These are phyloP conservation scores for Myriosclerotinia scirpicola DNA, from an alignment of 2,329 filamentous ascomycete genomes.

Conservation along the genomic window DNA sequence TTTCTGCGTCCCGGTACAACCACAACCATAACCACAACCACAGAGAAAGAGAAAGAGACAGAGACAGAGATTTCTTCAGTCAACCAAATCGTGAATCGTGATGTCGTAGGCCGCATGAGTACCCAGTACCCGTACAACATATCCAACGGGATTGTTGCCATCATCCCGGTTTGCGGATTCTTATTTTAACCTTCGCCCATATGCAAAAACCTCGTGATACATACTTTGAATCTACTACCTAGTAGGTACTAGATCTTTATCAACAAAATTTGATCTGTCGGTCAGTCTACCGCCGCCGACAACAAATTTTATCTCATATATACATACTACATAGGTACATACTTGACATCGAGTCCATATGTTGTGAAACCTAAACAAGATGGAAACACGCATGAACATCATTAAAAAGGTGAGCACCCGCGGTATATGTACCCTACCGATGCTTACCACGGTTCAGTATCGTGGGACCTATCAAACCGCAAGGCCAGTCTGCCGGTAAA, in stretches of 20 bases:
- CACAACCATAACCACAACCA: no score
- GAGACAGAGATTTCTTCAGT: neutral
- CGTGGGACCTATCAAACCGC: conserved; percentile 15
- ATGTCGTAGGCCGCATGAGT: neutral
- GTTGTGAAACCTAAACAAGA: neutral
- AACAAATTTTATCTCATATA: neutral
- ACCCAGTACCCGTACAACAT: neutral
- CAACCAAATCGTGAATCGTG: neutral
- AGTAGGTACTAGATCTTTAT: neutral
- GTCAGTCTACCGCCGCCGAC: neutral
- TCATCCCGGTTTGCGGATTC: conserved; percentile 8
- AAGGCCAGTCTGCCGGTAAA: conserved; percentile 17
- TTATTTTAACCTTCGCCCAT: neutral
- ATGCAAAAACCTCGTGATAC: neutral
- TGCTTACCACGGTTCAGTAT: neutral
- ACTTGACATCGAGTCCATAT: conserved; percentile 17
- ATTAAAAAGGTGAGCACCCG: neutral
- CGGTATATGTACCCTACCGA: neutral
- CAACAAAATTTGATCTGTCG: neutral
- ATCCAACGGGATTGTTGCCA: conserved; percentile 13
- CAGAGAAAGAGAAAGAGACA: neutral
- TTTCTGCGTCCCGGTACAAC: neutral
- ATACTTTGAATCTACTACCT: neutral
- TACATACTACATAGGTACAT: neutral
- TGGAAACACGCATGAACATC: conserved; percentile 7